phyloP scores from a whole-genome alignment of 495 filamentous ascomycete genomes.

The Penicillium tannophilum region DNA sequence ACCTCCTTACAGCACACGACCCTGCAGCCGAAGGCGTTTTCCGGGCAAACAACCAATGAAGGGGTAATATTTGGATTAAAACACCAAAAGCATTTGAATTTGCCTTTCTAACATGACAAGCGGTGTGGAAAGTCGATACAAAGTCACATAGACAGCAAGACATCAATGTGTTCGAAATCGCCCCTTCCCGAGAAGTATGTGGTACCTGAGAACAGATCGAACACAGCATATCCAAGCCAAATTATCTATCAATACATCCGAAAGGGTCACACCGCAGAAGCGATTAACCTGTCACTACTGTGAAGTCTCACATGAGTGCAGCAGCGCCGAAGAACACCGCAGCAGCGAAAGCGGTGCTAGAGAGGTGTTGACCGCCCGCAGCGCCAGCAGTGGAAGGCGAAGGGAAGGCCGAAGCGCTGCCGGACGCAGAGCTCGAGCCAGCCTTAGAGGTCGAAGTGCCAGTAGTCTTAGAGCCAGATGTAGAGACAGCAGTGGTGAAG shows the following conservation, averaged over 20 bases:
- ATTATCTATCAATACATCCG: conserved; percentile 18
- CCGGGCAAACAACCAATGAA: neutral
- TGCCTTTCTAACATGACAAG: conserved; percentile 19
- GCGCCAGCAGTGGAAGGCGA: conserved; percentile 23
- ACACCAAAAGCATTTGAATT: conserved; percentile 19
- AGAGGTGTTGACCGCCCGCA: conserved; percentile 32
- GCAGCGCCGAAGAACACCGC: conserved; percentile 44
- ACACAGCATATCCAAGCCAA: conserved; percentile 19
- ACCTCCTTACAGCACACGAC: conserved; percentile 4
- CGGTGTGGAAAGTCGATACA: conserved; percentile 13
- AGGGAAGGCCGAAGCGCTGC: conserved; percentile 18
- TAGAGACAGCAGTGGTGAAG: conserved; percentile 23
- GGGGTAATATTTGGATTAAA: neutral
- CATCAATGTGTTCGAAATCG: conserved; percentile 17
- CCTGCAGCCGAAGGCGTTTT: neutral
- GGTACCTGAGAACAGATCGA: conserved; percentile 14
- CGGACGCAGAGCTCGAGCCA: conserved; percentile 15
- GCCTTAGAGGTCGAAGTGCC: conserved; percentile 14
- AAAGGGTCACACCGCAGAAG: neutral
- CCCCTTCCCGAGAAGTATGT: conserved; percentile 1
- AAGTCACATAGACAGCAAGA: conserved; percentile 17
- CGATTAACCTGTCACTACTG: neutral
- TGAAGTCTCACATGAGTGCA: conserved; percentile 35
- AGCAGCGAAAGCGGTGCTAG: conserved; percentile 39
- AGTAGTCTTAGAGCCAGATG: conserved; percentile 13